Base-by-base conservation (phyloP, 257 asterid species). In the Ballota nigra region DNA sequence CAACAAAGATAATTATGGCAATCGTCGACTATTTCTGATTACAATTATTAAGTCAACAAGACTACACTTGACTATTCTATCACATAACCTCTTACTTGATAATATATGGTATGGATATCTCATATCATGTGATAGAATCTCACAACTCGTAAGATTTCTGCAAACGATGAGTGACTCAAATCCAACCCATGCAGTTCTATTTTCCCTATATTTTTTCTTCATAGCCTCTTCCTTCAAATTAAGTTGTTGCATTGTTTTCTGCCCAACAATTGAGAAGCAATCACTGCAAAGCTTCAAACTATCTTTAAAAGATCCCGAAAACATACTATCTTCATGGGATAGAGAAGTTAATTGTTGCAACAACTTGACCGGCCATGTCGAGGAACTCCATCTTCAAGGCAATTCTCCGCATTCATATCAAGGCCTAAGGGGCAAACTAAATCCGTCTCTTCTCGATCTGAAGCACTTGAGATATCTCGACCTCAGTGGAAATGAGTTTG, bases 391-490 rank as follows among this genome's bases (percentile, higher is more conserved):
- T 49, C 61, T 45, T 28, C 29, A 11, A 12, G n/a, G n/a, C 16
- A 11, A 36, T 36, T 36, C 43, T 36, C 43, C 43, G 3, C 43
- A 9, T 36, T 36, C 43, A 1, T 36, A 2, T 41, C 16, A 12
- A 41, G 49, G 49, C n/a, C 23, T 79, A 22, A 1, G 15, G 1
- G 78, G 75, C 49, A 59, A 60, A 29, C 1, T 71, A 9, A 68
- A 20, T 19, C 55, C 69, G 22, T 75, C 80, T 38, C 31, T 79
- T 68, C 36, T 66, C 33, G 15, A 79, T 38, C 58, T 79, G 29
- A 71, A 57, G 23, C 65, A 71, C 11, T 26, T 62, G 29, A 34
- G 9, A 62, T 23, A 62, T 62, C 68, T 62, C 18, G 68, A 62
- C 6, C 33, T 75, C 8, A 71, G 76, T 56, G 12, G 0, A n/a